These are phyloP conservation scores for Claviceps sp. DNA, from an alignment of 2,329 filamentous ascomycete genomes.

Conservation along the genomic window DNA sequence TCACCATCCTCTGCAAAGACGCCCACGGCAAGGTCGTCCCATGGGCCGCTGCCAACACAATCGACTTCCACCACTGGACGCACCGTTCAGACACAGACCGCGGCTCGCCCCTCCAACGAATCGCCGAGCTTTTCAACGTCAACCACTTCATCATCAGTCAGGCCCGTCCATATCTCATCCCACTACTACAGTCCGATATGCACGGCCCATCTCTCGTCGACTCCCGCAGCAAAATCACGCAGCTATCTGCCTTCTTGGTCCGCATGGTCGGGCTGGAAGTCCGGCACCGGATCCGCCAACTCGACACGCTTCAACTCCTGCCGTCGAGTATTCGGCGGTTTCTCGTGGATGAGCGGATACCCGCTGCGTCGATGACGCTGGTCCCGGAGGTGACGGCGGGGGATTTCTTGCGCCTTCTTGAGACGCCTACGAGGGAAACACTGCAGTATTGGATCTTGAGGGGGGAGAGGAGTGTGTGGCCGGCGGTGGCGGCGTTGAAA, in stretches of 20 bases:
- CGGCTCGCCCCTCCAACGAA: conserved; percentile 51
- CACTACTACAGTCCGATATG: conserved; percentile 70
- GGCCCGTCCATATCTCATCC: conserved; percentile 77
- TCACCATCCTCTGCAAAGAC: conserved; percentile 63
- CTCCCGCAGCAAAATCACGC: conserved; percentile 44
- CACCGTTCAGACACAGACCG: conserved; percentile 51
- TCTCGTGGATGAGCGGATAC: conserved; percentile 69
- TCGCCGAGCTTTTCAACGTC: conserved; percentile 78
- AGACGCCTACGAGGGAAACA: conserved; percentile 63
- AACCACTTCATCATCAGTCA: conserved; percentile 94
- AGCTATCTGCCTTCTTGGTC: conserved; percentile 43
- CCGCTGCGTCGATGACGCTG: conserved; percentile 64
- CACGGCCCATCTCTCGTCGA: conserved; percentile 56
- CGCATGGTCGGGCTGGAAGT: conserved; percentile 64
- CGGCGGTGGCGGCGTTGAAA: conserved; percentile 67
- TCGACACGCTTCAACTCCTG: conserved; percentile 64
- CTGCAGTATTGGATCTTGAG: conserved; percentile 75
- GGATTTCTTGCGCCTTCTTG: conserved; percentile 70
- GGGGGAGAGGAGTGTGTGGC: conserved; percentile 85
- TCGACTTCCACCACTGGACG: conserved; percentile 55
- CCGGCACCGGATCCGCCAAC: conserved; percentile 66
- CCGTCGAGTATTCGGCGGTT: conserved; percentile 59
- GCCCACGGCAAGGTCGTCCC: conserved; percentile 58
- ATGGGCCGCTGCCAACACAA: conserved; percentile 53
- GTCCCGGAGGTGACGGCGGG: conserved; percentile 62